A percentile compares a stretch with the other conserved stretches of the same genome.
Conservation (phyloP, 2,329 filamentous ascomycete species). For the Diaporthe citriasiana region DNA sequence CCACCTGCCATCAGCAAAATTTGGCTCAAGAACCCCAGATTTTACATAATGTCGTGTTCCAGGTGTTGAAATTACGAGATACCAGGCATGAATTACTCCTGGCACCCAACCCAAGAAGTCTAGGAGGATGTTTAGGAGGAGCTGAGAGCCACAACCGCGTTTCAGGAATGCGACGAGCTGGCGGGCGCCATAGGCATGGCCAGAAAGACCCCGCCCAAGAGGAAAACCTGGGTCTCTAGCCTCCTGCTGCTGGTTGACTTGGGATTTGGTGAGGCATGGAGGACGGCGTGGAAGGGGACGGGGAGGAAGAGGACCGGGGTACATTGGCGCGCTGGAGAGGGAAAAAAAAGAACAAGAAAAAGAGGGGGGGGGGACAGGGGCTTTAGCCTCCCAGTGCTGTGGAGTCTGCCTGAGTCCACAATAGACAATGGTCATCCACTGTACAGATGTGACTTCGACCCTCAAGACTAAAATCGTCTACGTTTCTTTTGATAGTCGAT, state of each 20-base stretch:
- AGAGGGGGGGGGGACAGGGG: too few relatives aligned
- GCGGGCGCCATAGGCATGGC: too few relatives aligned
- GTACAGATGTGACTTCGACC: conserved; percentile 90
- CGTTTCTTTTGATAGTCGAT: too few relatives aligned
- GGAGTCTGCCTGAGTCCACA: conserved; percentile 70
- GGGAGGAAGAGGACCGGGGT: too few relatives aligned
- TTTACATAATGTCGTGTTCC: background rate
- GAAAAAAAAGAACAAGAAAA: too few relatives aligned
- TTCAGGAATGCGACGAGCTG: background rate
- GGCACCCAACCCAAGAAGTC: background rate
- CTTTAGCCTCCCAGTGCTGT: too few relatives aligned
- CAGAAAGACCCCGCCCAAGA: too few relatives aligned
- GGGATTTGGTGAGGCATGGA: too few relatives aligned
- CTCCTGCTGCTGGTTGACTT: too few relatives aligned
- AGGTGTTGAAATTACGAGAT: background rate
- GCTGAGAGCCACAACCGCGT: background rate
- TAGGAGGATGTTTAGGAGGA: background rate
- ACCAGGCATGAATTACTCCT: background rate
- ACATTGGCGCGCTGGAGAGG: too few relatives aligned
- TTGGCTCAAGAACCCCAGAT: background rate
- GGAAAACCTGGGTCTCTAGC: too few relatives aligned
- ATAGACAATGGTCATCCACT: conserved; percentile 84
- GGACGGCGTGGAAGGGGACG: too few relatives aligned
- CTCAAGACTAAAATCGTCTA: conserved; percentile 79
- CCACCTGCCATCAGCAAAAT: background rate